These are phyloP conservation scores for Urtica urens DNA, from an alignment of 306 rosid species.

Conservation along the genomic window DNA sequence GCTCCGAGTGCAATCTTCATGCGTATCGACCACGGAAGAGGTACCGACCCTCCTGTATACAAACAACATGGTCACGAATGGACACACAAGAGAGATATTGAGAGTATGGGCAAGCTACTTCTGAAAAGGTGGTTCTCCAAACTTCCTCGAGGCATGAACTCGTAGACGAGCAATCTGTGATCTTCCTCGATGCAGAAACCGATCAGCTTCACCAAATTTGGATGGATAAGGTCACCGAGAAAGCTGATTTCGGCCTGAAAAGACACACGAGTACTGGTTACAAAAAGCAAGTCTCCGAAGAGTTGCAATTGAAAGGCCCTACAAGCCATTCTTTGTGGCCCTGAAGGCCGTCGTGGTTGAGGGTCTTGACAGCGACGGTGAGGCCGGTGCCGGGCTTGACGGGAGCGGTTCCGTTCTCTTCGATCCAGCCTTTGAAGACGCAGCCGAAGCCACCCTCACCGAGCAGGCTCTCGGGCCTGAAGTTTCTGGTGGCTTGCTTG, in stretches of 20 bases:
- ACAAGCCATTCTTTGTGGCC: conserved; percentile 99
- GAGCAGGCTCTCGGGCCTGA: conserved; percentile 92
- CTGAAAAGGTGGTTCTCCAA: conserved; percentile 97
- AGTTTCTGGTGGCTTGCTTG: conserved; percentile 87
- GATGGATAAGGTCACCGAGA: conserved; percentile 85
- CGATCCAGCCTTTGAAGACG: conserved; percentile 97
- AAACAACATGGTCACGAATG: conserved; percentile 31
- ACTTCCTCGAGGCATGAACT: conserved; percentile 98
- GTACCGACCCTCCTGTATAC: conserved; percentile 82
- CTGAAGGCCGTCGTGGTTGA: conserved; percentile 91
- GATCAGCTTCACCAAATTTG: conserved; percentile 79
- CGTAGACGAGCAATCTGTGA: conserved; percentile 77
- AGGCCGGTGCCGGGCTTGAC: conserved; percentile 97
- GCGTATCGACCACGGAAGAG: conserved; percentile 97
- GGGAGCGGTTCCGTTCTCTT: conserved; percentile 92
- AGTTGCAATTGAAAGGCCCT: conserved; percentile 17
- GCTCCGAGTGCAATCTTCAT: conserved; percentile 95
- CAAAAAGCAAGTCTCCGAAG: conserved; percentile 12
- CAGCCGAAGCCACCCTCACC: conserved; percentile 99
- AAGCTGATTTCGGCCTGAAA: conserved; percentile 85
- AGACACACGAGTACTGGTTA: conserved; percentile 7
- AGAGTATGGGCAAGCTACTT: conserved; percentile 44
- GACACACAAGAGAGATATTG: conserved; percentile 10
- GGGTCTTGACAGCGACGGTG: conserved; percentile 94
- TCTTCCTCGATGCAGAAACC: conserved; percentile 96